Base-by-base conservation (phyloP, 768 basidiomycete species). In the Calocybe cyanea region DNA sequence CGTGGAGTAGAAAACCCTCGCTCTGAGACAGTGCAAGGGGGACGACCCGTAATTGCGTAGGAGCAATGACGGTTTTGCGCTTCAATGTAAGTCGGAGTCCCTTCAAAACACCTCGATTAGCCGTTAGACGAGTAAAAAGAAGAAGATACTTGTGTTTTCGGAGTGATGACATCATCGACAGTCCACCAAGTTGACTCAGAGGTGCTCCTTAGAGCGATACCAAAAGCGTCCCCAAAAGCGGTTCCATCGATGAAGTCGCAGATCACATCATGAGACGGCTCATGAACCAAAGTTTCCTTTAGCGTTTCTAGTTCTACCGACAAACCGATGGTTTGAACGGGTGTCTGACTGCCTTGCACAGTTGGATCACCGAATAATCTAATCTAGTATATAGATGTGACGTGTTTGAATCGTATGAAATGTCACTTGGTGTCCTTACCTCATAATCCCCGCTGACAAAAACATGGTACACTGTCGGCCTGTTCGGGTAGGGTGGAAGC, bases 361-460 rank as follows among this genome's bases (percentile, higher is more conserved):
- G 53, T 64, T 8, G 89, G 87, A 61, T 88, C 87, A 6, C 90
- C 90, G 59, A 92, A 94, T 38, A 92, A 71, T 51, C 91, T 72
- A 46, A 92, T 89, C 85, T 91, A 33, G 35, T 40, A 41, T 40
- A 37, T 43, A 38, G 23, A 19, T 51, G 39, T 39, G 38, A 38
- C 2, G 7, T 19, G 41, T 28, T 28, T 28, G 25, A 44, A 30
- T 23, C 23, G 38, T 18, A 9, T 6, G 4, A 20, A 13, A 13
- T 35, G 9, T 14, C 5, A 9, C 36, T 25, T n/a, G 49, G 31
- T 33, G 17, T 36, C 17, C 45, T 21, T 50, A 80, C 88, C 75
- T 95, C 92, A 57, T 92, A 94, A 50, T 90, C 83, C 7, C 83
- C 89, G 57, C 86, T 85, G 41, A 94, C 67, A 49, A 87, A 78